Base-by-base conservation (phyloP, 495 filamentous ascomycete genomes). In the Aspergillus ostianus region DNA sequence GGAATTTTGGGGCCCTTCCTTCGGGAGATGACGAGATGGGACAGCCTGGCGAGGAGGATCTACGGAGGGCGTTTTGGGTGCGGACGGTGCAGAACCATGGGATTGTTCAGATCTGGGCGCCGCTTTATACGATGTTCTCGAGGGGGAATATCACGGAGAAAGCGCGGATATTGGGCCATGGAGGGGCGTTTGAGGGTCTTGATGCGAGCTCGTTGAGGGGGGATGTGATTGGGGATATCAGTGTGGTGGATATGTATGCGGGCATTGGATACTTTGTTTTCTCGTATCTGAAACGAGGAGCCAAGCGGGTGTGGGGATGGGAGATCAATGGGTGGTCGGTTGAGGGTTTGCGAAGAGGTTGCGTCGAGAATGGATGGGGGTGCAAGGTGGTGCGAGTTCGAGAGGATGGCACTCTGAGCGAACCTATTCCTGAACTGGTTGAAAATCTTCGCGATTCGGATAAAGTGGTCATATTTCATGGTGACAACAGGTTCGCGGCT, bases 251-350 rank as follows among this genome's bases (percentile, higher is more conserved):
- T 70, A 73, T 97, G 64, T 97, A 93, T 77, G 90, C 90, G 3
- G 93, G 93, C 0, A 95, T 97, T 60, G 93, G 93, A 2, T 97
- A 97, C 70, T 97, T 97, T 70, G 82, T 88, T 17, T 93, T 96
- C 62, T 86, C 83, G 36, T 96, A 94, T 67, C 77, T 86, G 19
- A 80, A 77, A 58, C 78, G 88, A n/a, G 92, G 92, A 0, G 76
- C 90, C 57, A 66, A 66, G 48, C 79, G 83, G 51, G 88, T 96
- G 9, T 76, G 93, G 58, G 90, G 91, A 64, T 97, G 90, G 89
- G 93, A 97, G 68, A 71, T 97, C 21, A 97, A 92, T 73, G 82
- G 84, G 5, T 96, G 91, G 91, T 91, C 88, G 60, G 83, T 92
- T 0, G 93, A 96, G 72, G 93, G 91, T 0, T 67, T 96, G 56